Evolutionary conservation across 331 rosid genomes (phyloP).

Genomic region (Acacia concinna): DNA sequence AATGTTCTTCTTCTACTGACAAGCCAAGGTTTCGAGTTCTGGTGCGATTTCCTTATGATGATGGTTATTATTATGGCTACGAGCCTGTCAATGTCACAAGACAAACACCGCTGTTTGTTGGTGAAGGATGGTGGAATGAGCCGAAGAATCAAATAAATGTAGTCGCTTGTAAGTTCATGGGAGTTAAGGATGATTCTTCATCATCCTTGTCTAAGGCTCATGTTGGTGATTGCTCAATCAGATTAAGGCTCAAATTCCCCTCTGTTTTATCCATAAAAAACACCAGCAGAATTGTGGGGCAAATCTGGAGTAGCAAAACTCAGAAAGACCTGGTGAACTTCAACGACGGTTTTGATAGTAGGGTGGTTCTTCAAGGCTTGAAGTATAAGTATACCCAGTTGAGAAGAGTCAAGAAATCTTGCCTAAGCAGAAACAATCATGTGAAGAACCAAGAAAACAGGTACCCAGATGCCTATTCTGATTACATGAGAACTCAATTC

Average conservation of each 20-base stretch:
- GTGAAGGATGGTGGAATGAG: conserved; percentile 53
- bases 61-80: neutral
- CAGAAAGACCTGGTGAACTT: conserved; percentile 34
- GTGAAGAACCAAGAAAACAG: conserved; percentile 13
- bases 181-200: conserved; percentile 1
- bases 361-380: conserved; percentile 3
- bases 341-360: neutral
- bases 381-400: conserved; percentile 43
- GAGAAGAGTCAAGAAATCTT: conserved; percentile 31
- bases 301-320: conserved; percentile 49
- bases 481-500: conserved; percentile 42
- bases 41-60: conserved; percentile 4
- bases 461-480: conserved; percentile 30
- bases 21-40: conserved; percentile 34
- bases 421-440: conserved; percentile 22
- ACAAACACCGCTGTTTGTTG: conserved; percentile 19
- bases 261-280: conserved; percentile 47
- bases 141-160: conserved; percentile 21
- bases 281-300: conserved; percentile 40
- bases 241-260: conserved; percentile 39
- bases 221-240: conserved; percentile 51
- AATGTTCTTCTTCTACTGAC: neutral
- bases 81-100: conserved; percentile 2
- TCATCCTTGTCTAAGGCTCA: conserved; percentile 26
- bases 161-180: conserved; percentile 43